A percentile compares a stretch with the other conserved stretches of the same genome.
These are phyloP conservation scores for Hanseniaspora uvarum DNA, from an alignment of 1,139 yeast genomes.

Conservation along the genomic window DNA sequence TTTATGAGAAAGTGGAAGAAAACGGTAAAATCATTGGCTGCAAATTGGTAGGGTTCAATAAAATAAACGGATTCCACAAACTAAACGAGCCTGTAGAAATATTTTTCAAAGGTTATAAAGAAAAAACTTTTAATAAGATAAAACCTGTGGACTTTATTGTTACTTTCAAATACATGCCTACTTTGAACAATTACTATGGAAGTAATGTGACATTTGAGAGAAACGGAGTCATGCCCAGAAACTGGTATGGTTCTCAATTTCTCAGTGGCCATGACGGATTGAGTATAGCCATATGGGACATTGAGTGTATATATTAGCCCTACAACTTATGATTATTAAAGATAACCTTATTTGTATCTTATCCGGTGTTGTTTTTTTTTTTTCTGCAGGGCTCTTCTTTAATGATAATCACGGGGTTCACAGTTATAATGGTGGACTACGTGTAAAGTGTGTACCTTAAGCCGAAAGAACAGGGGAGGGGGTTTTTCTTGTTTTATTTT, in stretches of 20 bases:
- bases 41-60: slow-evolving; percentile 13
- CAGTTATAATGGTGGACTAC: too few species aligned
- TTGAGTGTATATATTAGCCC: slow-evolving; percentile 30
- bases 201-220: slow-evolving; percentile 33
- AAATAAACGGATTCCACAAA: not conserved
- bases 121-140: not conserved
- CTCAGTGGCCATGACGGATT: slow-evolving; percentile 54
- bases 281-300: slow-evolving; percentile 48
- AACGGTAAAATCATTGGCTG: not conserved
- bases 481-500: too few species aligned
- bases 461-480: too few species aligned
- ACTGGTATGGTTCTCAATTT: slow-evolving; percentile 34
- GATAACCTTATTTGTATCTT: not conserved
- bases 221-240: slow-evolving; percentile 57
- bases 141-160: slow-evolving; percentile 46
- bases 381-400: too few species aligned
- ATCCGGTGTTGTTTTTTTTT: not conserved
- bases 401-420: too few species aligned
- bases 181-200: slow-evolving; percentile 51
- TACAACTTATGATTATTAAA: not conserved
- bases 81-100: not conserved
- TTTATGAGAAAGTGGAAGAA: slow-evolving; percentile 38
- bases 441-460: too few species aligned
- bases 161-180: slow-evolving; percentile 55
- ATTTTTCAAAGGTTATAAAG: slow-evolving; percentile 25